A percentile compares a stretch with the other conserved stretches of the same genome.
Conservation (phyloP, 179 eudicot species). For the Spinacia oleracea region DNA sequence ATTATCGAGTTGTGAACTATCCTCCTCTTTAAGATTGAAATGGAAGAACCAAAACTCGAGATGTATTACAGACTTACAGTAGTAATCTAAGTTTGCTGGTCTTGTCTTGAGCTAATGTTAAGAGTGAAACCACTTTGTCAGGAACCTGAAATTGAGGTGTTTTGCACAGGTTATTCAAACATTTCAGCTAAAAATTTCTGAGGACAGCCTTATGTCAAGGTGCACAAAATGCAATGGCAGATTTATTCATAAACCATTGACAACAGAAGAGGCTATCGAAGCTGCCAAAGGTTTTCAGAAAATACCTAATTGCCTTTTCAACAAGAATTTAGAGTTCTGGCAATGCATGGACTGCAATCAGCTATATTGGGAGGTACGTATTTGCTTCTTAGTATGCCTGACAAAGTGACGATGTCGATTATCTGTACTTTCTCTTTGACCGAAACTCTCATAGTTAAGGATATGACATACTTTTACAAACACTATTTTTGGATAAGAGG, state of each 20-base stretch:
- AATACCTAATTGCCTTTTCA: constrained; percentile 85
- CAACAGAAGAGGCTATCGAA: constrained; percentile 86
- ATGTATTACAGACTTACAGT: background rate
- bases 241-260: constrained; percentile 82
- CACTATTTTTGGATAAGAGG: no score
- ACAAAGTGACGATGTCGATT: background rate
- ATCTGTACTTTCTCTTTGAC: background rate
- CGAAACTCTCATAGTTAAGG: background rate
- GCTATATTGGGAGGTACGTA: constrained; percentile 92
- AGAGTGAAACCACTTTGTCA: background rate
- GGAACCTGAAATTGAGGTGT: constrained; percentile 22
- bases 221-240: constrained; percentile 94
- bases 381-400: constrained; percentile 4
- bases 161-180: constrained; percentile 74
- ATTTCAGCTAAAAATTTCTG: constrained; percentile 71
- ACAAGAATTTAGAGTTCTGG: constrained; percentile 87
- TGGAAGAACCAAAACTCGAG: background rate
- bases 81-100: no score
- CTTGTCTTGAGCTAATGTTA: background rate
- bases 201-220: constrained; percentile 87
- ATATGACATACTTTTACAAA: background rate
- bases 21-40: background rate
- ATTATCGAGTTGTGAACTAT: background rate
- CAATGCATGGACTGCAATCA: constrained; percentile 95
- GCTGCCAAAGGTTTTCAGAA: constrained; percentile 97